Percentiles rank a stretch among this genome's conserved stretches.
These are phyloP conservation scores for Aureobasidium sp. DNA, from an alignment of 2,329 filamentous ascomycete genomes.

Conservation along the genomic window DNA sequence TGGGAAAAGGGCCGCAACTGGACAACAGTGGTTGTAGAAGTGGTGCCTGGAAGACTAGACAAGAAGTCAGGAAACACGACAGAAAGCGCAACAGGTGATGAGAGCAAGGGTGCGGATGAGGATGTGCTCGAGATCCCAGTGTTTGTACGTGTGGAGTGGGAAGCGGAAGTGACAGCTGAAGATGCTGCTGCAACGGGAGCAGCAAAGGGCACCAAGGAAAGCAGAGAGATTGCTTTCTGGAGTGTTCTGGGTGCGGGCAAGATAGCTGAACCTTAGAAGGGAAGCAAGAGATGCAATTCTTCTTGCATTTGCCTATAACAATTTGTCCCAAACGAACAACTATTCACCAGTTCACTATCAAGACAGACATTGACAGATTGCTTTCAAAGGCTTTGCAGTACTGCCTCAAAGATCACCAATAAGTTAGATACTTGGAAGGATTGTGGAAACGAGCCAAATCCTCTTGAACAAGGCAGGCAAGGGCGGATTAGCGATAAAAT, in stretches of 20 bases:
- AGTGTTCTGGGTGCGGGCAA: conserved; percentile 81
- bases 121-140: conserved; percentile 82
- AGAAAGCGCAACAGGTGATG: conserved; percentile 15
- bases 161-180: conserved; percentile 56
- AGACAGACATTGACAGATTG: not conserved
- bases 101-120: conserved; percentile 44
- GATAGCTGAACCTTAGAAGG: conserved; percentile 41
- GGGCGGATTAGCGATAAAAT: conserved; percentile 3
- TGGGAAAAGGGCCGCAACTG: conserved; percentile 92
- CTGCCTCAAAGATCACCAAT: too few species aligned
- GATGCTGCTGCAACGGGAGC: conserved; percentile 31
- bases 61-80: conserved; percentile 3
- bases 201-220: conserved; percentile 59
- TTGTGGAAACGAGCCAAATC: not conserved
- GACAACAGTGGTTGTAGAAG: conserved; percentile 88
- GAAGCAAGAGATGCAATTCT: not conserved
- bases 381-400: not conserved
- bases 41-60: conserved; percentile 52
- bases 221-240: conserved; percentile 90
- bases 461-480: conserved; percentile 3
- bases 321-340: not conserved
- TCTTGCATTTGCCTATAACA: not conserved
- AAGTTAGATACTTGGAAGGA: not conserved
- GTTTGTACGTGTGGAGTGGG: conserved; percentile 89
- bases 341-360: not conserved